A percentile compares a stretch with the other conserved stretches of the same genome.
Evolutionary conservation across 2,329 filamentous ascomycete species (phyloP).

Genomic region (Epichloe scottii): DNA sequence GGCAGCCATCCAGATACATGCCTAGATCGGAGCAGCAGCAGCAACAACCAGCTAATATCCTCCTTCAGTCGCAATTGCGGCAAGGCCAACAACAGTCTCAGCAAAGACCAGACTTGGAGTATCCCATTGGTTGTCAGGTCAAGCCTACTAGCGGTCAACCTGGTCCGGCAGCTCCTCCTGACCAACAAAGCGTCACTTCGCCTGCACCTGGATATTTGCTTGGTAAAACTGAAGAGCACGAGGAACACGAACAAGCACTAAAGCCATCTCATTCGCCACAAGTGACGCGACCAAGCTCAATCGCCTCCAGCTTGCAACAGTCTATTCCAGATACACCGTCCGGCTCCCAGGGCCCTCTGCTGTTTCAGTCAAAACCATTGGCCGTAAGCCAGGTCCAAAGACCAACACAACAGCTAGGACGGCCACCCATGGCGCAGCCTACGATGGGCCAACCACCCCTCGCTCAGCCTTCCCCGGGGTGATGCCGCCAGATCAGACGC

Average conservation of each 20-base stretch:
- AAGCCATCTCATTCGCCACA: background rate
- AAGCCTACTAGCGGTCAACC: background rate
- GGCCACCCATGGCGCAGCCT: background rate
- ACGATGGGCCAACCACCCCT: background rate
- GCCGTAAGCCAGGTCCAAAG: background rate
- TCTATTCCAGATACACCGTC: background rate
- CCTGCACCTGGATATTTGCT: constrained; percentile 5
- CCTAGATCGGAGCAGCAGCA: background rate
- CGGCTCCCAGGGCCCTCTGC: background rate
- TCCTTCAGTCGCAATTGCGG: background rate
- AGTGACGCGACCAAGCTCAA: background rate
- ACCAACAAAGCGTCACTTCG: background rate
- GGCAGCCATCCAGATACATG: background rate
- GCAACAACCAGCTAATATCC: background rate
- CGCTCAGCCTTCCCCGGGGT: background rate
- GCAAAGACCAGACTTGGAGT: background rate
- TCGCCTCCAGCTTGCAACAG: constrained; percentile 2
- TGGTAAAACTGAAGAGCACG: constrained; percentile 9
- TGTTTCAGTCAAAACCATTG: constrained; percentile 1
- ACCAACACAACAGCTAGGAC: background rate
- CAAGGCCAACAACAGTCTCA: background rate
- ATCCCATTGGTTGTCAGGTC: constrained; percentile 5
- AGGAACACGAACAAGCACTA: constrained; percentile 4
- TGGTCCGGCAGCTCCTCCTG: background rate
- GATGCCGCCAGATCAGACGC: background rate